Evolutionary conservation across 441 rosid species (phyloP).

Genomic region (Euphorbia celastroides): DNA sequence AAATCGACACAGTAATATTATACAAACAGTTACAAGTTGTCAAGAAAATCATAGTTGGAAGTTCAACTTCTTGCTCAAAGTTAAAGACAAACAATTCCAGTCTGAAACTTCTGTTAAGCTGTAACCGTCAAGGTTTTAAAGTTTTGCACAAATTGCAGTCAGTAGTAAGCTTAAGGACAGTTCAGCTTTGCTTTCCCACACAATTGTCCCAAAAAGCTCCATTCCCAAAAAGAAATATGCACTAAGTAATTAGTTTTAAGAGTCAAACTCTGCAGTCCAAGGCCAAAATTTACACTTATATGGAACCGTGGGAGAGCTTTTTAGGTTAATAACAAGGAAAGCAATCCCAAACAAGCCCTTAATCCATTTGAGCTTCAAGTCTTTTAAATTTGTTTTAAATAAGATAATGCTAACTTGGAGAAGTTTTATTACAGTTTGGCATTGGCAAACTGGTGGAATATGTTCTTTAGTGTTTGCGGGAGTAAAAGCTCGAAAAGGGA

Average conservation of each 20-base stretch:
- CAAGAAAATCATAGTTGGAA: not conserved
- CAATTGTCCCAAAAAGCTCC: no score
- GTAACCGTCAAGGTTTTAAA: not conserved
- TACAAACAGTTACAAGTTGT: not conserved
- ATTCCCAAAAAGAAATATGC: no score
- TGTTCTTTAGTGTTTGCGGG: constrained; percentile 7
- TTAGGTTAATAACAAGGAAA: no score
- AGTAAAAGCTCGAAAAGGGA: not conserved
- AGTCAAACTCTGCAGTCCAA: no score
- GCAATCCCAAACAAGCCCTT: no score
- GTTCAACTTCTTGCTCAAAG: not conserved
- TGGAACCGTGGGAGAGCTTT: no score
- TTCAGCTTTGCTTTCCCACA: no score
- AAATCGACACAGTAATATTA: not conserved
- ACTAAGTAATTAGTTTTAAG: no score
- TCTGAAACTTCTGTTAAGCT: not conserved
- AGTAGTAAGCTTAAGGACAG: not conserved
- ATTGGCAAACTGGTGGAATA: constrained; percentile 12
- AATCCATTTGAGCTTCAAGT: not conserved
- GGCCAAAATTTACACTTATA: no score
- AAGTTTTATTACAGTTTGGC: not conserved
- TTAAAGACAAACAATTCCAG: not conserved
- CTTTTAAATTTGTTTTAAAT: not conserved
- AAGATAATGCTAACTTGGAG: constrained; percentile 2
- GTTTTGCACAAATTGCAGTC: not conserved